These are phyloP conservation scores for Quercus variabilis DNA, from an alignment of 306 rosid genomes.

Conservation along the genomic window DNA sequence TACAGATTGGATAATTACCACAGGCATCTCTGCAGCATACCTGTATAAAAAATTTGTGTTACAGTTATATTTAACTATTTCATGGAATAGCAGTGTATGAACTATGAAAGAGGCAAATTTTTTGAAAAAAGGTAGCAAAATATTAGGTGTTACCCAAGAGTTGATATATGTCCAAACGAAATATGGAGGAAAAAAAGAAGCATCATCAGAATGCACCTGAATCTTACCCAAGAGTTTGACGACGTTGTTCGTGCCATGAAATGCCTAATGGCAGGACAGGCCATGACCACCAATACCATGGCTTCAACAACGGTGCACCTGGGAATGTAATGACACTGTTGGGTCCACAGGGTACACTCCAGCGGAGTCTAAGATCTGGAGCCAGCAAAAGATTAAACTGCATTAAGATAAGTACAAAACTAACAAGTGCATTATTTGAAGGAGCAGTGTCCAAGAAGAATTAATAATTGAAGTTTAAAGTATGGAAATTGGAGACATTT, in stretches of 20 bases:
- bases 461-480: background rate
- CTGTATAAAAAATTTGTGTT: slow-evolving; percentile 26
- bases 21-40: slow-evolving; percentile 67
- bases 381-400: background rate
- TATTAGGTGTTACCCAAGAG: too few species aligned
- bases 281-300: slow-evolving; percentile 99
- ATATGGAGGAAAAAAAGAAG: background rate
- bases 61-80: background rate
- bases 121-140: background rate
- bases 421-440: background rate
- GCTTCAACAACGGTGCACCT: slow-evolving; percentile 94
- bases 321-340: slow-evolving; percentile 95
- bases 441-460: background rate
- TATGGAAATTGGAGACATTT: background rate
- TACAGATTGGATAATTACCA: slow-evolving; percentile 47
- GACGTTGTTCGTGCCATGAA: slow-evolving; percentile 78
- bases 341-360: slow-evolving; percentile 98
- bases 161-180: background rate
- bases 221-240: slow-evolving; percentile 74
- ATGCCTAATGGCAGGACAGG: slow-evolving; percentile 92
- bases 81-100: background rate
- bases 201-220: background rate
- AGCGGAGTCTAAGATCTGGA: slow-evolving; percentile 71
- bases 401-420: background rate
- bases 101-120: background rate